Base-by-base conservation (phyloP, 1,284 basidiomycete genomes). In the Xanthoconium separans region DNA sequence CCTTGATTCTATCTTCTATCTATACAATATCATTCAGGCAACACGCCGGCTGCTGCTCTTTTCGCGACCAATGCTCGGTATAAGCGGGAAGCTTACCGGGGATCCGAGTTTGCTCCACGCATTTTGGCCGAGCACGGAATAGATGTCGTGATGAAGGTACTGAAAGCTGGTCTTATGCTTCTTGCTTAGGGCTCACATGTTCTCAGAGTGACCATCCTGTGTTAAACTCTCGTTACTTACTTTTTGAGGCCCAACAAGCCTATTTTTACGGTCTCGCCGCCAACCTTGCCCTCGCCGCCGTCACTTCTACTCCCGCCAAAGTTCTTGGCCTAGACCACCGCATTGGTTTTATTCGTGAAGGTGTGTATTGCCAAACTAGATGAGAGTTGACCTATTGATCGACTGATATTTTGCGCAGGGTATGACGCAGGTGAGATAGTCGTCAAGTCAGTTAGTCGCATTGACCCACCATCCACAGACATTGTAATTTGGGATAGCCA, bases 171-270 rank as follows among this genome's bases (percentile, higher is more conserved):
- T 31, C 30, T 1, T 37, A 6, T 44, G 16, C 10, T 39, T 50
- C 18, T 31, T 22, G 16, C 40, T 31, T 15, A 29, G 33, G 29
- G 50, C 39, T 57, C 37, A 62, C 41, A 29, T 47, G 10, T 31
- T 52, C 15, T 44, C 57, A 89, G 87, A 87, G 83, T 57, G 87
- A 89, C 57, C 87, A 89, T 61, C 83, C 84, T 13, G 84, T 87
- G 1, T 58, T 93, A 18, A 86, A 95, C 66, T 90, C 89, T 31
- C 81, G 94, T 6, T 84, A 85, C 65, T 75, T 97, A 11, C 68
- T 93, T 3, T 87, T 85, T 64, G 93, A 97, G 70, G 93, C 94
- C 0, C 90, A 92, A 53, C 91, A 95, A 68, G 92, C 89, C 2
- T 85, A 94, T 64, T 89, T 89, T 66, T 95, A 84, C 61, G 84